Evolutionary conservation across 495 filamentous ascomycete species (phyloP).

Genomic region (Penicillium cataractarum): DNA sequence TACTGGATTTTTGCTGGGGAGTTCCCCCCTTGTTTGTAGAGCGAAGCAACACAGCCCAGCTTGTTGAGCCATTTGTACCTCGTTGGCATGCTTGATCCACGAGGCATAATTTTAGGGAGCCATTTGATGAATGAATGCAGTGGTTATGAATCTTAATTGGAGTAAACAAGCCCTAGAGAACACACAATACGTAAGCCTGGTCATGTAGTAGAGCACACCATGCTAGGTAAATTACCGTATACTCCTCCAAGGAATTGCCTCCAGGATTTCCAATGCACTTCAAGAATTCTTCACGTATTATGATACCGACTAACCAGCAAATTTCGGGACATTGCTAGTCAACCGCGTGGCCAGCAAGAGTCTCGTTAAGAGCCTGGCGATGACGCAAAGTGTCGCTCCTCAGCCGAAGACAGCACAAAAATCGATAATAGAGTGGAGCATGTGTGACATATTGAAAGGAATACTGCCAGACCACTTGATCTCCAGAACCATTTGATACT

Average conservation of each 20-base stretch:
- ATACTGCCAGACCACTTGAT: not conserved
- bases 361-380: conserved; percentile 8
- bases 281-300: not conserved
- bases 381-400: conserved; percentile 21
- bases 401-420: conserved; percentile 5
- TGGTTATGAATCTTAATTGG: conserved; percentile 5
- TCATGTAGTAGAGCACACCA: not conserved
- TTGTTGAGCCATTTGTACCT: conserved; percentile 3
- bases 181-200: not conserved
- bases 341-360: conserved; percentile 1
- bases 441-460: not conserved
- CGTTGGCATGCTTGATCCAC: not conserved
- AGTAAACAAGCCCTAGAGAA: not conserved
- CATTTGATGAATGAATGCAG: conserved; percentile 15
- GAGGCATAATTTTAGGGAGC: conserved; percentile 5
- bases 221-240: not conserved
- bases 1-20: conserved; percentile 23
- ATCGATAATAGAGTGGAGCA: not conserved
- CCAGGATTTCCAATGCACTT: not conserved
- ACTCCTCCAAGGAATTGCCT: not conserved
- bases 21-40: conserved; percentile 23
- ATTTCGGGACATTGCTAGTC: not conserved
- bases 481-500: not conserved
- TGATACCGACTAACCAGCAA: not conserved
- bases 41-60: conserved; percentile 18